These are phyloP conservation scores for Porogramme epimiltina DNA, from an alignment of 1,284 basidiomycete species.

Conservation along the genomic window DNA sequence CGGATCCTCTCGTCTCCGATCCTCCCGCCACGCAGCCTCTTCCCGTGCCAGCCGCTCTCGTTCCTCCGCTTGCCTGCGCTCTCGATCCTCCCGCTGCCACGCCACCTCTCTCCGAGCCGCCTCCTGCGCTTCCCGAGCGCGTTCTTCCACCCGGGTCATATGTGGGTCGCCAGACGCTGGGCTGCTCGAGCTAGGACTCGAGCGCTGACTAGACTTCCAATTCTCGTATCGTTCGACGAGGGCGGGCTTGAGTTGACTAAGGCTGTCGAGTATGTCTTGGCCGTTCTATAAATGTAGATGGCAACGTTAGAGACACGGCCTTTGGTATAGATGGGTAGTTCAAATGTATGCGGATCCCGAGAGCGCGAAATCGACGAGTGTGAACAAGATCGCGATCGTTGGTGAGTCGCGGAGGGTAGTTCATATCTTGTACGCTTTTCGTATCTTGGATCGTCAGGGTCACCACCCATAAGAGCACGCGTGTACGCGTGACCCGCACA, in stretches of 20 bases:
- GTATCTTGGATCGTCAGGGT: too few species aligned
- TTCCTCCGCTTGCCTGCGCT: constrained; percentile 27
- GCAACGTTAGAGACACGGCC: constrained; percentile 10
- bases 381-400: too few species aligned
- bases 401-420: too few species aligned
- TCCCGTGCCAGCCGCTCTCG: constrained; percentile 23
- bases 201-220: constrained; percentile 27
- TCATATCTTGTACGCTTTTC: too few species aligned
- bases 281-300: constrained; percentile 61
- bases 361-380: too few species aligned
- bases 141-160: constrained; percentile 36
- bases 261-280: constrained; percentile 56
- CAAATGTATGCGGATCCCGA: too few species aligned
- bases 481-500: too few species aligned
- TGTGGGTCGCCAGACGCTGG: constrained; percentile 26
- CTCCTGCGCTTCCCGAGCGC: constrained; percentile 40
- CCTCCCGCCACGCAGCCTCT: constrained; percentile 24
- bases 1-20: constrained; percentile 28
- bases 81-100: constrained; percentile 28
- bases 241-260: constrained; percentile 36
- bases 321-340: too few species aligned
- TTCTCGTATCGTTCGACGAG: constrained; percentile 40
- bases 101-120: constrained; percentile 38
- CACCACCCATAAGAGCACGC: too few species aligned
- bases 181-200: constrained; percentile 19